Conservation (phyloP, 2,329 filamentous ascomycete genomes). For the Xylaria polymorpha region DNA sequence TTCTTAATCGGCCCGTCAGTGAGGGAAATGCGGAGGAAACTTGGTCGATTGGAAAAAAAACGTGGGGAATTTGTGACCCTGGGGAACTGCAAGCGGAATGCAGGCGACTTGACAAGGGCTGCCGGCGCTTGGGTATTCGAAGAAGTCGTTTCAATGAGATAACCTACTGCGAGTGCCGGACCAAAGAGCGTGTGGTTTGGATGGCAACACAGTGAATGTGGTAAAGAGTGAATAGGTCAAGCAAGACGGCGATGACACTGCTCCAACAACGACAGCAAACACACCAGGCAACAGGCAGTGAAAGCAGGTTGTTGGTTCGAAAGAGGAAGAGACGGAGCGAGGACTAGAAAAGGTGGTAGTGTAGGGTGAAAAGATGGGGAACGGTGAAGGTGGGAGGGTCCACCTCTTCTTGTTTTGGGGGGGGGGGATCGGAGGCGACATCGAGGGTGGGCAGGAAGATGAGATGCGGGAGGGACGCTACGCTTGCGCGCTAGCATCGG, state of each 20-base stretch:
- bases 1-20: constrained; percentile 52
- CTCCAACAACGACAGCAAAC: background rate
- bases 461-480: constrained; percentile 13
- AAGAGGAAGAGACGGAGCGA: constrained; percentile 36
- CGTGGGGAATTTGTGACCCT: constrained; percentile 44
- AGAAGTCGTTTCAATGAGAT: background rate
- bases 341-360: constrained; percentile 30
- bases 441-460: constrained; percentile 11
- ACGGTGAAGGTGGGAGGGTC: constrained; percentile 33
- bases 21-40: constrained; percentile 50
- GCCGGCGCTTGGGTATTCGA: constrained; percentile 3
- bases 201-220: background rate
- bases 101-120: constrained; percentile 29
- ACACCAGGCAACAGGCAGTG: background rate
- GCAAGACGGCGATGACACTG: constrained; percentile 4
- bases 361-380: constrained; percentile 39
- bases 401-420: constrained; percentile 25
- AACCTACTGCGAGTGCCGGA: background rate
- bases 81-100: constrained; percentile 28
- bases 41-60: constrained; percentile 48
- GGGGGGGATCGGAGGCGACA: constrained; percentile 11
- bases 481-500: constrained; percentile 10
- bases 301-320: constrained; percentile 21
- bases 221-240: constrained; percentile 19
- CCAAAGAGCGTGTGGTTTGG: constrained; percentile 15